Percentiles rank a stretch among this genome's conserved stretches.
These are phyloP conservation scores for Coelastrella sp. DNA, from an alignment of 139 green algal species.

Conservation along the genomic window DNA sequence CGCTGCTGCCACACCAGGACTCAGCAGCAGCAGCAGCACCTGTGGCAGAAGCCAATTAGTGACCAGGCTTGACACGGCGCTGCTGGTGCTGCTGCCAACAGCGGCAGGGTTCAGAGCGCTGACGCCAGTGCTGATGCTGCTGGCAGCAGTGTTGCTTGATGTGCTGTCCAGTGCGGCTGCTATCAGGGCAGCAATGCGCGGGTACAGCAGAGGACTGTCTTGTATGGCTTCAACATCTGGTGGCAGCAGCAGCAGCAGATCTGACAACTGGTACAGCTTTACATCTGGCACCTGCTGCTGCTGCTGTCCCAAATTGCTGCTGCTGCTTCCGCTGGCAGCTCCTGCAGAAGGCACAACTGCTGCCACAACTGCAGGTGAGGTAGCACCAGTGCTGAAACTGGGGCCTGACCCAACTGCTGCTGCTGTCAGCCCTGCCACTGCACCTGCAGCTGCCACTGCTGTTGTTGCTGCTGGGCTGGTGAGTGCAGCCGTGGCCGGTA, in stretches of 20 bases:
- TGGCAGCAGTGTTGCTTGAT: background rate
- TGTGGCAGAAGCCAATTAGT: slow-evolving; percentile 37
- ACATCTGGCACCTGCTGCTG: slow-evolving; percentile 6
- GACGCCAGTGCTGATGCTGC: slow-evolving; percentile 1
- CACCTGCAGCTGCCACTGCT: slow-evolving; percentile 10
- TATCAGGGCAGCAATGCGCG: slow-evolving; percentile 14
- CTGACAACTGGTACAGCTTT: background rate
- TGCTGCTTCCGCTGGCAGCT: slow-evolving; percentile 16
- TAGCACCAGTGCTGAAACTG: background rate
- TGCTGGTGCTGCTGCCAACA: slow-evolving; percentile 17
- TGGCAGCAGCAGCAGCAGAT: slow-evolving; percentile 46
- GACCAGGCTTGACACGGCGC: background rate
- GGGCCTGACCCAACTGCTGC: background rate
- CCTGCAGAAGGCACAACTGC: background rate
- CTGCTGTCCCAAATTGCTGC: background rate
- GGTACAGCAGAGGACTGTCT: slow-evolving; percentile 6
- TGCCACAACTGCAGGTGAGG: background rate
- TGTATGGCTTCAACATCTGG: background rate
- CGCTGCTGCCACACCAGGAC: background rate
- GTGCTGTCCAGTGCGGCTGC: background rate
- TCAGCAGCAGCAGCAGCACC: slow-evolving; percentile 38
- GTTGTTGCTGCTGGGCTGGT: background rate
- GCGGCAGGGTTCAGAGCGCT: background rate
- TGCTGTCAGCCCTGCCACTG: background rate
- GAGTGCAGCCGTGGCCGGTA: background rate